Evolutionary conservation across 345 rosid genomes (phyloP), one percentile per base, ranked within the genome.

Genomic region (Hirschfeldia incana): DNA sequence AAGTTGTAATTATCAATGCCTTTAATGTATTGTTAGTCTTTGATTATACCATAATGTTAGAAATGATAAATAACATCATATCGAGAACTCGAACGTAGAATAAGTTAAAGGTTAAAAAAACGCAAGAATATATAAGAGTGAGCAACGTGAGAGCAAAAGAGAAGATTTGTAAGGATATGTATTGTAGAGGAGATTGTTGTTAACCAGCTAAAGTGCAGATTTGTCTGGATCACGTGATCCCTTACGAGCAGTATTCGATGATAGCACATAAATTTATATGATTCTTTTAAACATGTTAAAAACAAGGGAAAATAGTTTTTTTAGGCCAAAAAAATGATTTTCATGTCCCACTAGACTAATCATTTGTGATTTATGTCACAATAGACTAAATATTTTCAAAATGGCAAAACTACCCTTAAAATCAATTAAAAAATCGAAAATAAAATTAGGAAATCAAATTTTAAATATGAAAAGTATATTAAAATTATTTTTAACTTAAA

Each of bases 61-160:
- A 57, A 44, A 11, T 34, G 4, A 36, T 5, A 46, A 27, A 32
- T 46, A 27, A 33, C 51, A 21, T 0, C 67, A 34, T 46, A 67
- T 44, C 67, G 29, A 58, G 21, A 21, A 21, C 21, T 21, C 21
- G 21, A 21, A 21, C 21, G 21, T 21, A 21, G 21, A 21, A 21
- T 21, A 42, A 58, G 28, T 26, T 17, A 73, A 79, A 79, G 37
- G 37, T 75, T 61, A 74, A 34, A 55, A 33, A 79, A 74, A 75
- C 67, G 62, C 44, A 75, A 80, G 67, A 69, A 75, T 68, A 74
- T 69, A 68, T 9, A 58, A 79, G 70, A 36, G 76, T 75, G 83
- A 80, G 30, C 64, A 64, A 61, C 10, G 79, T 80, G 79, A 80
- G 69, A 80, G 72, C 58, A 75, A 80, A 80, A 80, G 68, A 75